A percentile compares a stretch with the other conserved stretches of the same genome.
Conservation (phyloP, 148 eudicot genomes). For the Rhododendron williamsianum region DNA sequence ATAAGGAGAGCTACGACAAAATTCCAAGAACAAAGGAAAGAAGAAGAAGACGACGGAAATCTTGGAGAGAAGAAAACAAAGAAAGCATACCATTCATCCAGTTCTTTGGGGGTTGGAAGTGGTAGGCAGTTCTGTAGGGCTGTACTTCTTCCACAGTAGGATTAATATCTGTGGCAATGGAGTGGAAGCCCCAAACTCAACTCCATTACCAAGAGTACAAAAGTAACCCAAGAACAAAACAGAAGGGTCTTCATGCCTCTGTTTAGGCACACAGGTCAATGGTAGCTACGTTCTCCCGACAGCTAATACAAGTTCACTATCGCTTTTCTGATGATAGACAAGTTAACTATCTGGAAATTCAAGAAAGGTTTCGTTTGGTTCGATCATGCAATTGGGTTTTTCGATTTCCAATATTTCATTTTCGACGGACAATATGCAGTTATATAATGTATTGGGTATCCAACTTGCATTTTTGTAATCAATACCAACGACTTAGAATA, state of each 20-base stretch:
- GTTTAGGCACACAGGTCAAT: neutral
- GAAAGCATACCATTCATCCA: slow-evolving; percentile 32
- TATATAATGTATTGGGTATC: neutral
- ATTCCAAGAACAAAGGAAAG: neutral
- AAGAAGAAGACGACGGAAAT: neutral
- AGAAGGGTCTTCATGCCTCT: slow-evolving; percentile 5
- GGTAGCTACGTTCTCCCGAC: neutral
- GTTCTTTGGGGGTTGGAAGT: slow-evolving; percentile 33
- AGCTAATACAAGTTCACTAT: neutral
- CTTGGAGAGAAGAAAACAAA: neutral
- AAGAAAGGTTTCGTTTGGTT: neutral
- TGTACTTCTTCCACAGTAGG: slow-evolving; percentile 1
- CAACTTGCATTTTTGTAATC: neutral
- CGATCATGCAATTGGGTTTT: neutral
- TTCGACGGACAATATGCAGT: neutral
- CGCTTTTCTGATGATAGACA: neutral
- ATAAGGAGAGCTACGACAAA: neutral
- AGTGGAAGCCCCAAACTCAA: slow-evolving; percentile 3
- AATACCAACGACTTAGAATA: no score
- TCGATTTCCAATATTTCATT: neutral
- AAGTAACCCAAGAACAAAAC: neutral
- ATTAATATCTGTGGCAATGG: neutral
- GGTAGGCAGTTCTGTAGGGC: slow-evolving; percentile 28
- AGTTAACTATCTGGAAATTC: neutral
- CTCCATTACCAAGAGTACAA: slow-evolving; percentile 1